Evolutionary conservation across 495 filamentous ascomycete genomes (phyloP), one percentile per base, ranked within the genome.

Genomic region (Hypoxylon lienhwacheense): DNA sequence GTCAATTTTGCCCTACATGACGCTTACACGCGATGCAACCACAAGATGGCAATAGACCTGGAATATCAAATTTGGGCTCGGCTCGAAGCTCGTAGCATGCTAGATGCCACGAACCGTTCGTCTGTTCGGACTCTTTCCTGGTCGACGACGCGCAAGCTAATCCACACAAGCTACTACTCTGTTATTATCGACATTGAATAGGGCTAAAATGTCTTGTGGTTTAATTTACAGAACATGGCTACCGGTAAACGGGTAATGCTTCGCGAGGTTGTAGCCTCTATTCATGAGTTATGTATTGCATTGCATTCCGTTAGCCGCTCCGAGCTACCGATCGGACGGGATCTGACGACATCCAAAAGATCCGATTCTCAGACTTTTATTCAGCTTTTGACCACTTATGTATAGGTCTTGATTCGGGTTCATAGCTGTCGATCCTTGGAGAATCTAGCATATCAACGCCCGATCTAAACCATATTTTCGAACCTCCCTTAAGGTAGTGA

Each of bases 71-170:
- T 53, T 48, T 45, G 59, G 43, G 48, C 35, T 42, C 33, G 48
- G 26, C 53, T 53, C 29, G 44, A 46, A 57, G 47, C 43, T 48
- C 48, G 53, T 45, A 42, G 17, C 39, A 21, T n/a, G n/a, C n/a
- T n/a, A 48, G 42, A 47, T 52, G 19, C 42, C 34, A 35, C 41
- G 47, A 53, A 41, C 24, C 24, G 8, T 26, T 8, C 14, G 37
- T 51, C 39, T 44, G n/a, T n/a, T n/a, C n/a, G n/a, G n/a, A n/a
- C 37, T 16, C 47, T 26, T 62, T n/a, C 37, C 33, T 26, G 44
- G 48, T 42, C 7, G 17, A 40, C 36, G 53, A 63, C 53, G 47
- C 53, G 59, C 59, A 63, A 63, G 53, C 48, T n/a, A 41, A 5
- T 40, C 53, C 59, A 53, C 48, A 44, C 21, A 19, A 50, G 31